Evolutionary conservation across 225 moss, liverwort and hornwort genomes (phyloP), one percentile per base, ranked within the genome.

Genomic region (Physcomitrium patens): DNA sequence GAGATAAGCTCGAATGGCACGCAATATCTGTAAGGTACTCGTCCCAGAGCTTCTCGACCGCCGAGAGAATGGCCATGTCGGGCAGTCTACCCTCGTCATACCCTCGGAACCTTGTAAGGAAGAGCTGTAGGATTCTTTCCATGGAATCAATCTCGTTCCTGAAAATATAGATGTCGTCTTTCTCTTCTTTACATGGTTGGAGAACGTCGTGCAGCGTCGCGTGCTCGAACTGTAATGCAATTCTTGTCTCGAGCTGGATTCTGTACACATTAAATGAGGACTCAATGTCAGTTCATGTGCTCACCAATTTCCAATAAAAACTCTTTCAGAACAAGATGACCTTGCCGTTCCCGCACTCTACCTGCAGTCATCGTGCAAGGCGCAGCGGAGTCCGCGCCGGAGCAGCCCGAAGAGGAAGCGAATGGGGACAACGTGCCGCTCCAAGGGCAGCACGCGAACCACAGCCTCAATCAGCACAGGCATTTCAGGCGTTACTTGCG

Each of bases 31-130:
- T 68, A 12, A 96, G 82, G 31, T 92, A 96, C 53, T 88, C 92
- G 27, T 96, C 96, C 96, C 96, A 96, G 69, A 94, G 83, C 76
- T 92, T 94, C 56, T 89, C 92, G n/a, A 92, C 89, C 3, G 77
- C 86, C 12, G 86, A 82, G 9, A 96, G 81, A 26, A 87, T 87
- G 20, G 82, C 76, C 48, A 80, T 73, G 19, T 83, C 69, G 2
- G 66, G 43, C 12, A 60, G 9, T 50, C 81, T 62, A 18, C 77
- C 66, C 41, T 93, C 93, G 63, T 80, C 85, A 28, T 82, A 80
- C 24, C 78, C 85, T 49, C 85, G 88, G 60, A 91, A 93, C 75
- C 86, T 85, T 1, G 89, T 75, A 63, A 95, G 86, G 67, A 95
- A 95, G 14, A 85, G 70, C 37, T 41, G 70, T 54, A 88, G 18